phyloP scores from a whole-genome alignment of 345 rosid genomes.

The Streptanthus diversifolius region DNA sequence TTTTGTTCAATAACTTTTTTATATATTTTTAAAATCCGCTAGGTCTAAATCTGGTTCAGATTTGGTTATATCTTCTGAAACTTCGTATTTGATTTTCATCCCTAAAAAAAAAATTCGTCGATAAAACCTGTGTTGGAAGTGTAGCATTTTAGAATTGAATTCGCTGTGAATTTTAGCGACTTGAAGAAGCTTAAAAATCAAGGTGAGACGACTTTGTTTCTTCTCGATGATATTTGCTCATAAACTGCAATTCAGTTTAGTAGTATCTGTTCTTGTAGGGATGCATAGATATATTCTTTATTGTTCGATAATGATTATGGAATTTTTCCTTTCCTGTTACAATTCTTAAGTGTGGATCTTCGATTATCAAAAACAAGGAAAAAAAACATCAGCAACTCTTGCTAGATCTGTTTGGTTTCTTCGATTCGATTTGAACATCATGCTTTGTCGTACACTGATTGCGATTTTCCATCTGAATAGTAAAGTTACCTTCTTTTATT shows the following conservation, averaged over 20 bases:
- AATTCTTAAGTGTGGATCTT: not conserved
- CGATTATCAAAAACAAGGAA: not conserved
- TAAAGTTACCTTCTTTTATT: not conserved
- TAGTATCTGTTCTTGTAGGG: not conserved
- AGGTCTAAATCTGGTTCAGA: not conserved
- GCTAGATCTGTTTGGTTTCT: constrained; percentile 17
- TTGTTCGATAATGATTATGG: not conserved
- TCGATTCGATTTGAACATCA: not conserved
- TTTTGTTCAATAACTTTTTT: no score
- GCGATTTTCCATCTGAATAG: not conserved
- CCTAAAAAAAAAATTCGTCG: not conserved
- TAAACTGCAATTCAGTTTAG: no score
- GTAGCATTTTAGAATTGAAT: constrained; percentile 10
- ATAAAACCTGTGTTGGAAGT: constrained; percentile 2
- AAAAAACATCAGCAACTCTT: not conserved
- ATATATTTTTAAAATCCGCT: not conserved
- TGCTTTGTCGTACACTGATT: not conserved
- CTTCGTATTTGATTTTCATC: not conserved
- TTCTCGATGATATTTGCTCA: no score
- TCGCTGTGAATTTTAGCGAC: not conserved
- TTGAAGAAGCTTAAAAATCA: not conserved
- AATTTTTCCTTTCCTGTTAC: not conserved
- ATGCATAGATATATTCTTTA: not conserved
- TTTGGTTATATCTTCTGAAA: not conserved
- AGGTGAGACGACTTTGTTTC: constrained; percentile 18